Base-by-base conservation (phyloP, 768 basidiomycete genomes). In the Xerocomellus intermedius region DNA sequence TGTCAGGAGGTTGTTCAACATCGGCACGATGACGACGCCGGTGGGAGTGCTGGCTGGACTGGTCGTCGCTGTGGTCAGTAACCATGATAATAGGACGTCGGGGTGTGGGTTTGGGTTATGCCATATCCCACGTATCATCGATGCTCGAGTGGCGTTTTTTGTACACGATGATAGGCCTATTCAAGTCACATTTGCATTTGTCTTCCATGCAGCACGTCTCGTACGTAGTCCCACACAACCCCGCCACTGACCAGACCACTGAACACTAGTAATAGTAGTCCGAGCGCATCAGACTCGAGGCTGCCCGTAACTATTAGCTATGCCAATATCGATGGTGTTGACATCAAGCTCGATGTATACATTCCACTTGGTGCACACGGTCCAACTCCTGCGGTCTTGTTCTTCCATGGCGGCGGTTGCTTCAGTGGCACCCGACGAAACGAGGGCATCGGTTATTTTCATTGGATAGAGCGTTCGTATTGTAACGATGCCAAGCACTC, bases 381-480 rank as follows among this genome's bases (percentile, higher is more conserved):
- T 24, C 30, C 41, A n/a, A 35, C 17, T 9, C 50, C 50, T n/a
- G 50, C 50, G 9, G 41, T 42, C 39, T 50, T 50, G 17, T 50
- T 50, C 32, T 50, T 50, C 28, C 50, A 50, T 4, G 50, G 50
- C 12, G 50, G 50, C 19, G 50, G 50, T n/a, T 50, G 50, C 19
- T 50, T 50, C 41, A 50, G 41, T 4, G 50, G 50, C 30, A 50
- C 39, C 30, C 30, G 50, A 35, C 30, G 32, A 32, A 50, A 50
- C 12, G 50, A 50, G 41, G 39, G 50, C 16, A 24, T 50, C 10
- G 14, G 41, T 3, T 50, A 50, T 22, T 50, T 35, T 24, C 41
- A 41, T 24, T 50, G 50, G 50, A 50, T 50, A 50, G 50, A 50
- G n/a, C 39, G 50, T 50, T 21, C n/a, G 49, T 50, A 30, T 21